Evolutionary conservation across 208 protist species (phyloP).

Genomic region (Phytomonas sp.): DNA sequence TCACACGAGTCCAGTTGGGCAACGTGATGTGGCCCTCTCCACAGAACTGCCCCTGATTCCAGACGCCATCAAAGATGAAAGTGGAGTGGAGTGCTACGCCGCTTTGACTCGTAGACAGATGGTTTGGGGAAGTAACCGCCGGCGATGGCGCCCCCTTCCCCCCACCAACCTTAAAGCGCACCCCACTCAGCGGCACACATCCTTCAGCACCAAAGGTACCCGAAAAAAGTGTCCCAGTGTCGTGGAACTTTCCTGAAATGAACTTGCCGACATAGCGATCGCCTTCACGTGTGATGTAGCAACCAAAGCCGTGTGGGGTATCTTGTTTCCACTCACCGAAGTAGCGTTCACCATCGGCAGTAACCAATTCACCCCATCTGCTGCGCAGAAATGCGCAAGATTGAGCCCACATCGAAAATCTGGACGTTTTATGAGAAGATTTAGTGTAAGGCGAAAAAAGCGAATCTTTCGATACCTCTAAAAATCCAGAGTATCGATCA

Average conservation of each 20-base stretch:
- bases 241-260: constrained; percentile 42
- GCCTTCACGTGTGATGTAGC: constrained; percentile 38
- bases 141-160: neutral
- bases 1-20: constrained; percentile 38
- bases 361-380: constrained; percentile 63
- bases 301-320: constrained; percentile 64
- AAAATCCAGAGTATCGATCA: constrained; percentile 49
- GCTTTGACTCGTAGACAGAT: neutral
- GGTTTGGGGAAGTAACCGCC: neutral
- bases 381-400: constrained; percentile 22
- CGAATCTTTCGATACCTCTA: constrained; percentile 19
- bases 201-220: constrained; percentile 16
- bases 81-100: constrained; percentile 7
- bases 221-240: constrained; percentile 57
- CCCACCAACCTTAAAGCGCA: neutral
- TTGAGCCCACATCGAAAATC: constrained; percentile 59
- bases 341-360: constrained; percentile 47
- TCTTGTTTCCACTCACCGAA: constrained; percentile 74
- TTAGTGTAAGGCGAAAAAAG: neutral
- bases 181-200: constrained; percentile 13
- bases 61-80: constrained; percentile 59
- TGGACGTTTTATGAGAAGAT: constrained; percentile 16
- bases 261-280: constrained; percentile 72
- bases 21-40: constrained; percentile 66
- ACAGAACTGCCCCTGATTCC: constrained; percentile 38